phyloP scores from a whole-genome alignment of 129 eudicot species.

The Chrysanthemum lavandulifolium region DNA sequence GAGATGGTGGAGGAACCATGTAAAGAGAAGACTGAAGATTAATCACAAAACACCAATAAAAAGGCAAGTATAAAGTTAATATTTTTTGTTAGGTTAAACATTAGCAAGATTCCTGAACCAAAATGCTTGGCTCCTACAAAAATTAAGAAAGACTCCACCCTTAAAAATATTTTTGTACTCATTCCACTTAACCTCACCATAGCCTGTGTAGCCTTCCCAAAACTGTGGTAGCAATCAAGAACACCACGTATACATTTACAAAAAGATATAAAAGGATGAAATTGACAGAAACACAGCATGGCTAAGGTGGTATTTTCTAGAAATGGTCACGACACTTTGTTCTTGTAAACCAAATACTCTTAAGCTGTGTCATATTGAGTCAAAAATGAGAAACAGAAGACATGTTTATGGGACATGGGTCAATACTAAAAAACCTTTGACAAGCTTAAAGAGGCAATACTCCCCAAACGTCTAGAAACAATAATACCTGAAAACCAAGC shows the following conservation, averaged over 20 bases:
- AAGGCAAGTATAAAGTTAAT: constrained; percentile 8
- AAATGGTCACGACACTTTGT: no score
- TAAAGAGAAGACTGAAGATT: constrained; percentile 5
- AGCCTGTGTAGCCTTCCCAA: constrained; percentile 10
- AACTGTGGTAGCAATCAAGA: constrained; percentile 1
- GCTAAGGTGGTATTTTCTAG: no score
- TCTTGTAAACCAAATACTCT: no score
- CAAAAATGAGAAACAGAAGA: no score
- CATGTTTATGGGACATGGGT: no score
- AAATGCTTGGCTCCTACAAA: neutral
- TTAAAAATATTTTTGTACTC: neutral
- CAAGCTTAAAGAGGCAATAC: no score
- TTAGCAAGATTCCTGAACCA: neutral
- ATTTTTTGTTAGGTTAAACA: neutral
- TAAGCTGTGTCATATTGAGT: no score
- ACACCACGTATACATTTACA: neutral
- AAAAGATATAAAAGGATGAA: neutral
- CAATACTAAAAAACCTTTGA: no score
- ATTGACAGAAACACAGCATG: neutral
- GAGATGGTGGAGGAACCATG: neutral
- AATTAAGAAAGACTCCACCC: neutral
- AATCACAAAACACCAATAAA: neutral
- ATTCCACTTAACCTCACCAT: constrained; percentile 4
- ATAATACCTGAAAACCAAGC: no score
- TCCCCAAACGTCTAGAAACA: no score